Evolutionary conservation across 257 asterid species (phyloP).

Genomic region (Asclepias syriaca): DNA sequence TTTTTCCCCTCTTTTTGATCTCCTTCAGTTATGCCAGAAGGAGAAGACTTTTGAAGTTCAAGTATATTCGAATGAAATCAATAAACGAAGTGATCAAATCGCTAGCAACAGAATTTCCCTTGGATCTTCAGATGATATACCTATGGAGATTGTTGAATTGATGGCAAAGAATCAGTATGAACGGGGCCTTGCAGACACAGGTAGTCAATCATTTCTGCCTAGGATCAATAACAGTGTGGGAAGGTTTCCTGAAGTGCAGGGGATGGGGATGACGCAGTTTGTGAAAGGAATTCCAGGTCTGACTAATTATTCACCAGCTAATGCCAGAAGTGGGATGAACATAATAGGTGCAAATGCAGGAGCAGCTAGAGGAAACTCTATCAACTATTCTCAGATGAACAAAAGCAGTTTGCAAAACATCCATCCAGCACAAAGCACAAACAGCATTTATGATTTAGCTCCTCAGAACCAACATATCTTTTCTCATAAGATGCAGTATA

Average conservation of each 20-base stretch:
- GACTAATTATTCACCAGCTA: constrained; percentile 23
- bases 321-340: constrained; percentile 22
- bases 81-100: constrained; percentile 26
- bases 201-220: constrained; percentile 17
- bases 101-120: constrained; percentile 26
- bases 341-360: constrained; percentile 21
- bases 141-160: constrained; percentile 81
- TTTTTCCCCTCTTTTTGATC: neutral
- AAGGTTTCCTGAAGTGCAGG: constrained; percentile 25
- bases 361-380: constrained; percentile 12
- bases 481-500: constrained; percentile 26
- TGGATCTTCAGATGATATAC: constrained; percentile 58
- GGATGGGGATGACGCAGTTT: constrained; percentile 18
- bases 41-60: constrained; percentile 14
- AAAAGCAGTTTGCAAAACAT: constrained; percentile 20
- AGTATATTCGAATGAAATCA: constrained; percentile 4
- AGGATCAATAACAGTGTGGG: constrained; percentile 18
- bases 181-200: constrained; percentile 42
- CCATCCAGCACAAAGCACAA: constrained; percentile 24
- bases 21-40: constrained; percentile 12
- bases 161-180: constrained; percentile 69
- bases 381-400: constrained; percentile 22
- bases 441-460: constrained; percentile 30
- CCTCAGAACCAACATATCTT: constrained; percentile 32
- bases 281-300: constrained; percentile 13